Evolutionary conservation across 2,329 filamentous ascomycete genomes (phyloP).

Genomic region (Aspergillus bombycis): DNA sequence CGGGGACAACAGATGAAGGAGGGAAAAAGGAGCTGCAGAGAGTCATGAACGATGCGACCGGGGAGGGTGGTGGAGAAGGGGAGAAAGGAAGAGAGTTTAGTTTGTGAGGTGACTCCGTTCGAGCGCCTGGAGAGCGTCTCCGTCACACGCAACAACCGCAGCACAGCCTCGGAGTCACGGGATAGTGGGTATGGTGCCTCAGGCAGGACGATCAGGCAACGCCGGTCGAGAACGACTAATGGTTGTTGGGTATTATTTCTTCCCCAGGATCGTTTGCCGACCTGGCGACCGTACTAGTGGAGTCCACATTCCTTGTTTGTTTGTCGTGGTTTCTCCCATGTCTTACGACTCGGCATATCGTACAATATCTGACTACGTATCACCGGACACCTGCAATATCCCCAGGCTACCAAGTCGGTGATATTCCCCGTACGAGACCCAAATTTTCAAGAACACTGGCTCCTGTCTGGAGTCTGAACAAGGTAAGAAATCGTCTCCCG

Average conservation of each 20-base stretch:
- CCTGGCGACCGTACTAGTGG: not conserved
- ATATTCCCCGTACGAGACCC: not conserved
- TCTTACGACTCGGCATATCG: too few relatives aligned
- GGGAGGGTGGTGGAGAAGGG: constrained; percentile 3
- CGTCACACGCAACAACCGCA: not conserved
- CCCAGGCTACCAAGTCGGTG: too few relatives aligned
- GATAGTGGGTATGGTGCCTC: constrained; percentile 6
- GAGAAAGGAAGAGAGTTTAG: not conserved
- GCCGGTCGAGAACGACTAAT: not conserved
- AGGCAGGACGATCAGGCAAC: constrained; percentile 18
- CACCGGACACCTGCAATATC: not conserved
- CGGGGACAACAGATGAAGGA: constrained; percentile 5
- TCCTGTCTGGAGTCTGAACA: not conserved
- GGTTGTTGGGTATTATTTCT: not conserved
- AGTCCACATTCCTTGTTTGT: not conserved
- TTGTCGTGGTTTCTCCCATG: too few relatives aligned
- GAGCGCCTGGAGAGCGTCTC: not conserved
- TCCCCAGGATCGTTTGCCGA: too few relatives aligned
- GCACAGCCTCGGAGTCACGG: constrained; percentile 23
- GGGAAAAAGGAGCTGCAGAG: constrained; percentile 1
- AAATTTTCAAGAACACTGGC: not conserved
- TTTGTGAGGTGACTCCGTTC: not conserved
- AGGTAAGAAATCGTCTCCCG: constrained; percentile 1
- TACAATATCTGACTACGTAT: too few relatives aligned
- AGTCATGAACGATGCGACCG: constrained; percentile 8